phyloP scores from a whole-genome alignment of 2,329 filamentous ascomycete species.

The Aureobasidium sp. region DNA sequence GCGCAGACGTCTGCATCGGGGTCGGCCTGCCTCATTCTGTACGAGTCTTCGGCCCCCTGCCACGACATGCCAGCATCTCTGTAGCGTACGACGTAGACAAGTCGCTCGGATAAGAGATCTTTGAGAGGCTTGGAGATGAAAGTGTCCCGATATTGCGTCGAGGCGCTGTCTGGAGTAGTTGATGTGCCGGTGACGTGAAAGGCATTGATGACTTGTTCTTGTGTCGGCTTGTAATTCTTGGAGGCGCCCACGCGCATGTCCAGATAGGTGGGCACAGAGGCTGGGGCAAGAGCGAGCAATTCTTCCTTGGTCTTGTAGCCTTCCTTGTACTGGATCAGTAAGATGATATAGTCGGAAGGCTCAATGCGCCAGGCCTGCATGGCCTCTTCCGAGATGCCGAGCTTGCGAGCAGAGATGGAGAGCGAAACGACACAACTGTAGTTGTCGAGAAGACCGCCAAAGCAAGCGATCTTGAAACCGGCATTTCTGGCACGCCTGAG shows the following conservation, averaged over 20 bases:
- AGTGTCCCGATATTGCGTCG: slow-evolving; percentile 44
- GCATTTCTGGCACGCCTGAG: slow-evolving; percentile 54
- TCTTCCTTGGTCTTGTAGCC: slow-evolving; percentile 56
- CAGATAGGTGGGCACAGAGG: slow-evolving; percentile 33
- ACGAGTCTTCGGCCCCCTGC: slow-evolving; percentile 58
- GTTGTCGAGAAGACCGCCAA: slow-evolving; percentile 45
- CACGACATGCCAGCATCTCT: slow-evolving; percentile 54
- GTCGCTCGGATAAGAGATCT: slow-evolving; percentile 58
- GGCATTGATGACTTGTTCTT: slow-evolving; percentile 45
- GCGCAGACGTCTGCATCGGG: slow-evolving; percentile 23
- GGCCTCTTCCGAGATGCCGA: slow-evolving; percentile 67
- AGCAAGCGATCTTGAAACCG: slow-evolving; percentile 63
- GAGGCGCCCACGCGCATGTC: slow-evolving; percentile 65
- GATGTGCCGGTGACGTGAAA: slow-evolving; percentile 36
- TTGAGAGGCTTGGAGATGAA: slow-evolving; percentile 70
- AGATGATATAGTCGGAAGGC: slow-evolving; percentile 60
- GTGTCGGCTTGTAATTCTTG: slow-evolving; percentile 63
- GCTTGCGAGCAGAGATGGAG: slow-evolving; percentile 61
- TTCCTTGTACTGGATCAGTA: slow-evolving; percentile 60
- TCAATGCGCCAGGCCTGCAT: slow-evolving; percentile 71
- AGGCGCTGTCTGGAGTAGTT: slow-evolving; percentile 9
- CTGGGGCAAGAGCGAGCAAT: slow-evolving; percentile 38
- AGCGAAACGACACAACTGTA: slow-evolving; percentile 54
- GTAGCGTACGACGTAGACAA: slow-evolving; percentile 52
- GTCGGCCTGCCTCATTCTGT: slow-evolving; percentile 41